These are phyloP conservation scores for Candida mesenterica DNA, from an alignment of 1,139 yeast genomes.

Conservation along the genomic window DNA sequence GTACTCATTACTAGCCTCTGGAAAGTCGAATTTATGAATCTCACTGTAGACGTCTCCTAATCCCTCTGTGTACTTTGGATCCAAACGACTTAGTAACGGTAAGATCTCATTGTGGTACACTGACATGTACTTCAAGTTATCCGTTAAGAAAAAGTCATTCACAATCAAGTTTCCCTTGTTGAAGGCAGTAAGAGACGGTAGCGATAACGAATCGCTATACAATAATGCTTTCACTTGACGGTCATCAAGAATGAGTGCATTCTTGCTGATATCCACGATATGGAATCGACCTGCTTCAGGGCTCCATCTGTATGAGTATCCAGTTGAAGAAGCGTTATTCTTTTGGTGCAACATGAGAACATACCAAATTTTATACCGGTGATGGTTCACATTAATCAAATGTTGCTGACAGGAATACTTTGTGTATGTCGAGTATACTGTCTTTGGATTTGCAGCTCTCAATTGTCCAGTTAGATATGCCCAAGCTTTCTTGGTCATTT, in stretches of 20 bases:
- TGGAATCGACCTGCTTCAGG: constrained; percentile 38
- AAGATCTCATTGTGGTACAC: constrained; percentile 40
- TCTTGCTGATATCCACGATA: constrained; percentile 27
- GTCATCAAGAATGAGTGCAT: constrained; percentile 29
- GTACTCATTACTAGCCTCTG: constrained; percentile 31
- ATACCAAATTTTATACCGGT: constrained; percentile 38
- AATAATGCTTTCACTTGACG: constrained; percentile 33
- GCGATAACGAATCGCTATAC: constrained; percentile 32
- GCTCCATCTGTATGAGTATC: constrained; percentile 38
- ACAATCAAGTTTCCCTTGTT: constrained; percentile 37
- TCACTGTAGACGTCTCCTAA: constrained; percentile 30
- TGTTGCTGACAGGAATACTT: constrained; percentile 44
- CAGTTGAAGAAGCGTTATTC: constrained; percentile 15
- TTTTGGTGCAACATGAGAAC: constrained; percentile 33
- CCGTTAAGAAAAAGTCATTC: constrained; percentile 39
- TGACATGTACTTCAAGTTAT: constrained; percentile 37
- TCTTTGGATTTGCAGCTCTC: constrained; percentile 39
- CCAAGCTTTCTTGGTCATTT: constrained; percentile 40
- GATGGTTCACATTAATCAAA: constrained; percentile 37
- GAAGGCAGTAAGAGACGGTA: constrained; percentile 31
- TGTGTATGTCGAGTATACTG: constrained; percentile 43
- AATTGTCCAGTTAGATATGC: constrained; percentile 38
- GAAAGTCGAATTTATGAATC: constrained; percentile 36
- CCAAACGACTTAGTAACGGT: constrained; percentile 31
- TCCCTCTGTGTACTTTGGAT: constrained; percentile 30